Evolutionary conservation across 1,284 basidiomycete genomes (phyloP), one percentile per base, ranked within the genome.

Genomic region (Trametes polyzona): DNA sequence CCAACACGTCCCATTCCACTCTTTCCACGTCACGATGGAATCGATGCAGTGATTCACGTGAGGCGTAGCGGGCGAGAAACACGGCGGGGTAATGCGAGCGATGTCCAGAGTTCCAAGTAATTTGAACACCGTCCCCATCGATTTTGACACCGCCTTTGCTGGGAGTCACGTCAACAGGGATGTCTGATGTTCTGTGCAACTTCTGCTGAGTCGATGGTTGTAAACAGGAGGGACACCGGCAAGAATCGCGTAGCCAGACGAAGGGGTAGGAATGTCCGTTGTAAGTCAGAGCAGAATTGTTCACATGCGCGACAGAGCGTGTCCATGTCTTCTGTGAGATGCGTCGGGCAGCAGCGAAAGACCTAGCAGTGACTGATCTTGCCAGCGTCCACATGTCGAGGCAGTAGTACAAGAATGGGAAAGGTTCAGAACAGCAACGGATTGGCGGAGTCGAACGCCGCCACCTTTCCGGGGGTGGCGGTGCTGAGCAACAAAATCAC

Each of bases 131-230:
- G 10, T 73, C 73, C 1, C 71, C 57, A 3, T 71, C 65, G 1
- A 76, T 47, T 6, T 64, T 67, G 9, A 84, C 64, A 27, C 80
- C 78, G 42, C 74, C 69, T 2, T 68, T 46, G 16, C 62, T 65
- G 0, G 85, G 84, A 4, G 61, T 64, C 42, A 83, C 72, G 51
- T 80, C 74, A 3, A 66, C 58, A 0, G 82, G 78, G 4, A 89
- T 76, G 74, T 91, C 87, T 0, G 87, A 84, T 0, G 90, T 85
- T 47, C 83, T 76, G 68, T 89, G 87, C 1, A 94, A 78, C 62
- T 84, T 86, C 68, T 89, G 87, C 10, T 73, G 71, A 0, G 82
- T 87, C 2, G 76, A 75, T 0, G 81, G 77, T 63, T 88, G 81
- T 1, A 87, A 71, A 63, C 84, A 84, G 8, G 69, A 60, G 0